A percentile compares a stretch with the other conserved stretches of the same genome.
These are phyloP conservation scores for Phytophthora europaea DNA, from an alignment of 352 stramenopile species.

Conservation along the genomic window DNA sequence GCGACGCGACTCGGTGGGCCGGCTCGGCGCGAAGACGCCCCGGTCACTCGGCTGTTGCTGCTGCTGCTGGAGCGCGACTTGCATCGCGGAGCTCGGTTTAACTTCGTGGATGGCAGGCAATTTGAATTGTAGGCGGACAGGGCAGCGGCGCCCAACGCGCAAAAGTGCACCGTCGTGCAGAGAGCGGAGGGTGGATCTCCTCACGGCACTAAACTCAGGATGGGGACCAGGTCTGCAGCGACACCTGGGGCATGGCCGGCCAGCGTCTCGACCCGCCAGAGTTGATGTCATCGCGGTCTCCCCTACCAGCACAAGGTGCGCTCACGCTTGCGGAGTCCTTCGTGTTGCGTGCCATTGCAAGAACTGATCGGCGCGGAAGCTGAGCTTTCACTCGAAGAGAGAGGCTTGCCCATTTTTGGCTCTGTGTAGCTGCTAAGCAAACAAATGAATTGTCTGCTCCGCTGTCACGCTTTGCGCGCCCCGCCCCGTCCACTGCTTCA, in stretches of 20 bases:
- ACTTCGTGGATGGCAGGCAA: conserved; percentile 36
- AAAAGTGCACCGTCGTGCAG: conserved; percentile 30
- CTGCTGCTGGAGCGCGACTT: conserved; percentile 33
- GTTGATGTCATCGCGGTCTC: conserved; percentile 21
- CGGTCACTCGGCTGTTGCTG: conserved; percentile 12
- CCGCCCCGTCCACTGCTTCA: conserved; percentile 36
- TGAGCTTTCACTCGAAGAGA: conserved; percentile 17
- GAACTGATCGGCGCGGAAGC: conserved; percentile 10
- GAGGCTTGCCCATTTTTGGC: conserved; percentile 27
- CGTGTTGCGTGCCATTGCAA: conserved; percentile 21
- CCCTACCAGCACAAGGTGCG: neutral
- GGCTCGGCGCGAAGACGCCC: conserved; percentile 14
- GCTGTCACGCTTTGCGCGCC: conserved; percentile 7
- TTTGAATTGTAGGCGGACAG: conserved; percentile 48
- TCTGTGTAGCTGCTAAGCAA: conserved; percentile 34
- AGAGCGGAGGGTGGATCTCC: conserved; percentile 38
- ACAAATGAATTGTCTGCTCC: conserved; percentile 42
- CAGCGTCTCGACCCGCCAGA: conserved; percentile 16
- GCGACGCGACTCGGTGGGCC: conserved; percentile 24
- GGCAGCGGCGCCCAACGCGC: conserved; percentile 24
- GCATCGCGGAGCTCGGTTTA: conserved; percentile 31
- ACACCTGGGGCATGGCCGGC: conserved; percentile 8
- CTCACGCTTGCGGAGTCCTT: neutral
- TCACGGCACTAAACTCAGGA: conserved; percentile 40
- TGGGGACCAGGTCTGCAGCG: conserved; percentile 36